Evolutionary conservation across 1,284 basidiomycete species (phyloP).

Genomic region (Tilletia indica): DNA sequence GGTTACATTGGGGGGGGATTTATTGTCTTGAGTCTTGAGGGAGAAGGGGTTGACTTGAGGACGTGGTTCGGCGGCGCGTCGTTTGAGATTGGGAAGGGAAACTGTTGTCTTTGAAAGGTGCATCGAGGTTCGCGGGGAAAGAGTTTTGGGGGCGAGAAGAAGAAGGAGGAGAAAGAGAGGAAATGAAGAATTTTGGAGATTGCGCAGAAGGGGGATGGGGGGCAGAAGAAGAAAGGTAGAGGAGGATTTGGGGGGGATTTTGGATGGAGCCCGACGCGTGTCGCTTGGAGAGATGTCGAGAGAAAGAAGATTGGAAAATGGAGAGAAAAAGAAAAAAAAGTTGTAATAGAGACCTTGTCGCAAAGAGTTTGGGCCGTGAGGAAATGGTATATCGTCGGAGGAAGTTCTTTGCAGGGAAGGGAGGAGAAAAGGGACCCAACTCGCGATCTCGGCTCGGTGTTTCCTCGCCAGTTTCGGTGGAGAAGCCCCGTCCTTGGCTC

Average conservation of each 20-base stretch:
- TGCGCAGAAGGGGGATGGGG: neutral
- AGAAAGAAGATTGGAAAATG: no score
- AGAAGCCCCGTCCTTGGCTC: no score
- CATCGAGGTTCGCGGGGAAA: neutral
- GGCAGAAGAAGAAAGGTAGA: neutral
- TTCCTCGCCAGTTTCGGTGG: neutral
- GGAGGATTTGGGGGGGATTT: neutral
- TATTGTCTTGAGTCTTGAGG: no score
- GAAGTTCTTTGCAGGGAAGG: neutral
- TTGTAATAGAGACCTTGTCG: neutral
- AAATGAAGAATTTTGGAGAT: neutral
- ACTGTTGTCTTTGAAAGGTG: neutral
- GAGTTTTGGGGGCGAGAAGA: neutral
- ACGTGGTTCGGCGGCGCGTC: neutral
- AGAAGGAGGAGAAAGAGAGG: neutral
- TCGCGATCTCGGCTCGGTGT: no score
- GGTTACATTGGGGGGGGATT: constrained; percentile 3
- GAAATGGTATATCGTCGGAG: neutral
- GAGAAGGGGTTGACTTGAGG: neutral
- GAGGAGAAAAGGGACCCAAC: neutral
- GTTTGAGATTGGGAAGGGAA: neutral
- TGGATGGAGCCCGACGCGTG: neutral
- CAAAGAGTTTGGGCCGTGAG: neutral
- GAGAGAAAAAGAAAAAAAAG: no score
- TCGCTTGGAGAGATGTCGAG: no score